Conservation (phyloP, 331 rosid genomes). For the Stylosanthes scabra region DNA sequence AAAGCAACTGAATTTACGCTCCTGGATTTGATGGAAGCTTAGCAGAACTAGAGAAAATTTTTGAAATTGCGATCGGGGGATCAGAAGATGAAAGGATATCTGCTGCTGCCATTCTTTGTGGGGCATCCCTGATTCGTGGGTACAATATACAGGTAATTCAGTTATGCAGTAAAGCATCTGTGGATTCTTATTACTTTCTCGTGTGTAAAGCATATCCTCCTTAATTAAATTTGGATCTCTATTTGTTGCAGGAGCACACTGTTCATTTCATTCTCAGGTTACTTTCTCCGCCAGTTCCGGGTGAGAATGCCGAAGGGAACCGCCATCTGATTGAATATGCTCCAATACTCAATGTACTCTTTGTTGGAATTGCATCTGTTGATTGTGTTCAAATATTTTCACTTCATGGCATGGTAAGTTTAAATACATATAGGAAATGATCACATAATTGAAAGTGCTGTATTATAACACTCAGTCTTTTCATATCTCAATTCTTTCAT, state of each 20-base stretch:
- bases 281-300: constrained; percentile 84
- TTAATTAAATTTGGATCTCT: constrained; percentile 35
- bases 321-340: constrained; percentile 82
- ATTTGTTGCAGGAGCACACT: constrained; percentile 85
- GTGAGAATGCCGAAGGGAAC: constrained; percentile 62
- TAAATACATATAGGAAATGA: constrained; percentile 15
- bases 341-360: constrained; percentile 77
- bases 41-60: constrained; percentile 95
- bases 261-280: constrained; percentile 85
- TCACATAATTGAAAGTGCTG: too few species aligned
- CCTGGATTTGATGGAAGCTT: constrained; percentile 99
- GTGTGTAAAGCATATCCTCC: constrained; percentile 21
- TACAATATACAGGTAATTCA: constrained; percentile 92
- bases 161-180: constrained; percentile 15
- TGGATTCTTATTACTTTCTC: constrained; percentile 21
- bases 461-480: too few species aligned
- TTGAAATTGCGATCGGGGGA: constrained; percentile 86
- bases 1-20: constrained; percentile 98
- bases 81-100: constrained; percentile 91
- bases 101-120: constrained; percentile 93
- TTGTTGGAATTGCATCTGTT: constrained; percentile 89
- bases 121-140: constrained; percentile 91
- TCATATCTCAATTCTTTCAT: constrained; percentile 40
- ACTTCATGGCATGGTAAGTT: constrained; percentile 93
- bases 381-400: constrained; percentile 96